Evolutionary conservation across 75 land plant genomes (phyloP).

Genomic region (Pinus tabuliformis): DNA sequence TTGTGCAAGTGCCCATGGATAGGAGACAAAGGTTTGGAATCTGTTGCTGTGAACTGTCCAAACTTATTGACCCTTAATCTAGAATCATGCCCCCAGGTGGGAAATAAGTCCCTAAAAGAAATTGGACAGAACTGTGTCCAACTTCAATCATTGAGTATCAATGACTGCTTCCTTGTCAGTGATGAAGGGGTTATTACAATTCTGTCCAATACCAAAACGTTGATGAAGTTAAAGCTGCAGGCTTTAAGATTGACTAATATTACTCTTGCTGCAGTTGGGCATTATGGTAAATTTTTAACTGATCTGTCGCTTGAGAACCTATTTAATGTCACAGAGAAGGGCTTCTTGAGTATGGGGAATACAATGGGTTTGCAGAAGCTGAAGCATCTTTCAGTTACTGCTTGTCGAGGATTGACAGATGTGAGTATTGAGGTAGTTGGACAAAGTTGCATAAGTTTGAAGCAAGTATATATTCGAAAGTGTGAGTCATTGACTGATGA

Average conservation of each 20-base stretch:
- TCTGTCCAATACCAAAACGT: constrained; percentile 13
- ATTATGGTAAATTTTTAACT: constrained; percentile 13
- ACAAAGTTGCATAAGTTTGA: constrained; percentile 1
- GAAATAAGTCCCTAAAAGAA: constrained; percentile 26
- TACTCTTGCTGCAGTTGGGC: constrained; percentile 30
- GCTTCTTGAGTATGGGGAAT: constrained; percentile 15
- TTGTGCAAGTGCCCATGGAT: constrained; percentile 30
- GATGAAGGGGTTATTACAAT: constrained; percentile 25
- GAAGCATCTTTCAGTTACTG: constrained; percentile 30
- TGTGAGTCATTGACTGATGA: constrained; percentile 2
- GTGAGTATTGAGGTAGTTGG: constrained; percentile 11
- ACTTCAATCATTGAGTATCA: constrained; percentile 24
- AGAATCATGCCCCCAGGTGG: constrained; percentile 29
- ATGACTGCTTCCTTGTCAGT: constrained; percentile 21
- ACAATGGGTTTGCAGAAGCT: constrained; percentile 1
- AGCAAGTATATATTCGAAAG: constrained; percentile 4
- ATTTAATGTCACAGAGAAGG: constrained; percentile 18
- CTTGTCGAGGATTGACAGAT: constrained; percentile 68
- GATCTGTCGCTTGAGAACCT: constrained; percentile 26
- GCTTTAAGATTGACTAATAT: constrained; percentile 18
- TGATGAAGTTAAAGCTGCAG: constrained; percentile 37
- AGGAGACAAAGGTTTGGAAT: constrained; percentile 33
- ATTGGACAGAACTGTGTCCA: constrained; percentile 18
- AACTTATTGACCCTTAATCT: constrained; percentile 24
- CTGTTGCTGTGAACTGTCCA: constrained; percentile 33